Percentiles rank a stretch among this genome's conserved stretches.
Conservation (phyloP, 2,329 filamentous ascomycete species). For the Trichoderma sp. region DNA sequence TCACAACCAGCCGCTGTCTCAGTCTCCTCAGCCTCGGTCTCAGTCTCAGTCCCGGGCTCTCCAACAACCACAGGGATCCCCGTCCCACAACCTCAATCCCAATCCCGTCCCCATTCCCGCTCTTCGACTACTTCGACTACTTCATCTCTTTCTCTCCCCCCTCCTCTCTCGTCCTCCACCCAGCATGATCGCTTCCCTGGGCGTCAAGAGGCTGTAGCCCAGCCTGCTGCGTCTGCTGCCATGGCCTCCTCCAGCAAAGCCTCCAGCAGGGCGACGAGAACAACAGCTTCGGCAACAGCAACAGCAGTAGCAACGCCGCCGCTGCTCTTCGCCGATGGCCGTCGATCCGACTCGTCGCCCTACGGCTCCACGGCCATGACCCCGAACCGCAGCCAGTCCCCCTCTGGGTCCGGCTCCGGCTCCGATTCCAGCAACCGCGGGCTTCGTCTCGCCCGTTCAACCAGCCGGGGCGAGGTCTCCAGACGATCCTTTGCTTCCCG, state of each 20-base stretch:
- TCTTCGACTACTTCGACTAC: conserved; percentile 6
- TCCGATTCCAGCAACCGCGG: conserved; percentile 34
- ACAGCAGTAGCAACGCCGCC: conserved; percentile 38
- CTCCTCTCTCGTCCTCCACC: conserved; percentile 18
- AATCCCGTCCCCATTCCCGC: background rate
- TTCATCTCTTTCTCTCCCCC: background rate
- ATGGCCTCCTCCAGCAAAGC: conserved; percentile 16
- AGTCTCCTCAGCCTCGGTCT: background rate
- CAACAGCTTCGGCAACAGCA: background rate
- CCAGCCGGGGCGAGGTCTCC: conserved; percentile 32
- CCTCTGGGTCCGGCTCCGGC: conserved; percentile 25
- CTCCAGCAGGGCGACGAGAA: background rate
- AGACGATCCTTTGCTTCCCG: conserved; percentile 29
- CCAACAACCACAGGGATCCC: background rate
- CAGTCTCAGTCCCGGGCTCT: background rate
- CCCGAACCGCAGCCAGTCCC: conserved; percentile 36
- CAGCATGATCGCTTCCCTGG: conserved; percentile 24
- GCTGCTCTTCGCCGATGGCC: conserved; percentile 30
- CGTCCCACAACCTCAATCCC: background rate
- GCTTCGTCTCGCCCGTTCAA: conserved; percentile 35
- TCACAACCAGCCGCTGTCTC: conserved; percentile 14
- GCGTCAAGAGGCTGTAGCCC: conserved; percentile 31
- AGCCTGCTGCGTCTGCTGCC: conserved; percentile 21
- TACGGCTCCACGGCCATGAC: conserved; percentile 34
- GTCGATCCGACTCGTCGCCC: conserved; percentile 31